Percentiles rank a stretch among this genome's conserved stretches.
These are phyloP conservation scores for Capsicum baccatum DNA, from an alignment of 257 asterid genomes.

Conservation along the genomic window DNA sequence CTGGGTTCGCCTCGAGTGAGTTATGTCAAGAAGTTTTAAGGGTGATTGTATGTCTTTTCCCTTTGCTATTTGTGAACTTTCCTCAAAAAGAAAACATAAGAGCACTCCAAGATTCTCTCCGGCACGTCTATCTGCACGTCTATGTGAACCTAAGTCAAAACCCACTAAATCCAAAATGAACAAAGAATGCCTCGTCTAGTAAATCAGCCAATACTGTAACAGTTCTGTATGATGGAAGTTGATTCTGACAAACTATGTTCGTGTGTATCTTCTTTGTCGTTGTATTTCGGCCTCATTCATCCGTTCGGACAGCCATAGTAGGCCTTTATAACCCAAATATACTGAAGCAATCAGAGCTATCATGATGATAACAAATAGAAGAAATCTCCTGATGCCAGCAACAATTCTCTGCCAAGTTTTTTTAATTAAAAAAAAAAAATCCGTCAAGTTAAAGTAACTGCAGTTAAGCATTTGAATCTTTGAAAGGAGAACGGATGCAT, in stretches of 20 bases:
- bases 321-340: conserved; percentile 64
- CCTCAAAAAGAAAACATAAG: background rate
- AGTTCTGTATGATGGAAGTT: background rate
- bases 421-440: background rate
- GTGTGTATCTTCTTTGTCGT: conserved; percentile 50
- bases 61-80: no score
- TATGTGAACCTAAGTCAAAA: background rate
- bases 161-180: background rate
- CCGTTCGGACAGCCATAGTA: conserved; percentile 78
- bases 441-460: conserved; percentile 48
- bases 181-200: background rate
- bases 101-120: conserved; percentile 14
- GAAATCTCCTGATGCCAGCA: conserved; percentile 43
- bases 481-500: conserved; percentile 8
- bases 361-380: conserved; percentile 47
- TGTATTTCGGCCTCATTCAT: conserved; percentile 73
- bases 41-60: no score
- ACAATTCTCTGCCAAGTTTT: conserved; percentile 49
- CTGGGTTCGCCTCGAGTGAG: no score
- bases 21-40: no score
- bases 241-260: conserved; percentile 36
- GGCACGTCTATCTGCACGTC: background rate
- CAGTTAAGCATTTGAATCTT: conserved; percentile 14
- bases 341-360: conserved; percentile 45
- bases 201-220: conserved; percentile 11